Evolutionary conservation across 257 asterid species (phyloP).

Genomic region (Solanum pimpinellifolium): DNA sequence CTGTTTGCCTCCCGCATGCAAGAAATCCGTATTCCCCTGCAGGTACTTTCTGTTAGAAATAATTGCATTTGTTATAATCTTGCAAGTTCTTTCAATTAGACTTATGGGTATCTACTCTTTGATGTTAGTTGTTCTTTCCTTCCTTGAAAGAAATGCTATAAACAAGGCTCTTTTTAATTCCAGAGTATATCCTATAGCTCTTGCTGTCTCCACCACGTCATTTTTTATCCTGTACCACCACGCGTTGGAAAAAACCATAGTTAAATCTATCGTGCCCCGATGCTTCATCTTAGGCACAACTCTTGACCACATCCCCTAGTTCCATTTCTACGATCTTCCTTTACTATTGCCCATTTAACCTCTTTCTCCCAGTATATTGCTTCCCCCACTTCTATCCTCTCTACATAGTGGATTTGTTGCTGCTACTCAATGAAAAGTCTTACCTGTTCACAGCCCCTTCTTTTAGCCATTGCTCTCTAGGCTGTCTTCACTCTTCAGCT

Average conservation of each 20-base stretch:
- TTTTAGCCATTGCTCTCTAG: not conserved
- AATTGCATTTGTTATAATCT: not conserved
- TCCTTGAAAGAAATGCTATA: not conserved
- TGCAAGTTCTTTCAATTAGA: not conserved
- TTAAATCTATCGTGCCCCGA: not conserved
- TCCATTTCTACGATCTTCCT: not conserved
- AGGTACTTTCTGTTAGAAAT: slow-evolving; percentile 36
- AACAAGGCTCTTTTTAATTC: not conserved
- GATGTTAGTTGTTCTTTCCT: not conserved
- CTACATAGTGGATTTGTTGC: not conserved
- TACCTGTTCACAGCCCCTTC: not conserved
- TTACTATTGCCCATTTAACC: not conserved
- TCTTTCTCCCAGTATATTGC: not conserved
- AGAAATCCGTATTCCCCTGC: slow-evolving; percentile 94
- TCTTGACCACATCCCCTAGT: not conserved
- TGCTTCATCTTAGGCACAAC: not conserved
- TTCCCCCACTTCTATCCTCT: not conserved
- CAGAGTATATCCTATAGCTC: not conserved
- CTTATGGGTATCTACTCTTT: not conserved
- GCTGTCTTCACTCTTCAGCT: not conserved
- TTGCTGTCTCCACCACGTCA: not conserved
- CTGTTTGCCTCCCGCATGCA: slow-evolving; percentile 95
- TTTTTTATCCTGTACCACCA: not conserved
- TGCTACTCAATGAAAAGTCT: not conserved
- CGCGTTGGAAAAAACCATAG: not conserved